Conservation (phyloP, 768 basidiomycete species). For the Rhodotorula kratochvilovae region DNA sequence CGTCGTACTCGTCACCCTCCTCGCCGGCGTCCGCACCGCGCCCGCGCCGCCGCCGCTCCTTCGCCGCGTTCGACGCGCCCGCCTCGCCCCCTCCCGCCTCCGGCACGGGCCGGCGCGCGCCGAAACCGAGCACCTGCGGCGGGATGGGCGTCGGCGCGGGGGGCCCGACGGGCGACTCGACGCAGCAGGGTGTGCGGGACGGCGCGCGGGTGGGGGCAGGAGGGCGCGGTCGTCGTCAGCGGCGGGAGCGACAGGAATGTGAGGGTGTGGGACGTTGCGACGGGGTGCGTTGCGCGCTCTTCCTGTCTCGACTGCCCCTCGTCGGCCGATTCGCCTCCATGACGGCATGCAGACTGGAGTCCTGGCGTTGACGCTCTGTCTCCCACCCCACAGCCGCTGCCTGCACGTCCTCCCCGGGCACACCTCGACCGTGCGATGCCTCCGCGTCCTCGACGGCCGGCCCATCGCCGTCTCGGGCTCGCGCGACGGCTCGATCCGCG, state of each 20-base stretch:
- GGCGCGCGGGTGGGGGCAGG: slow-evolving; percentile 84
- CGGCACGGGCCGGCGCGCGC: neutral
- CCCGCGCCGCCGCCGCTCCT: slow-evolving; percentile 16
- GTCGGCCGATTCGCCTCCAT: no score
- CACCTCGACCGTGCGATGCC: slow-evolving; percentile 81
- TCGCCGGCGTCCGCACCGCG: neutral
- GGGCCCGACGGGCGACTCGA: slow-evolving; percentile 29
- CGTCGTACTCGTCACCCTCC: slow-evolving; percentile 5
- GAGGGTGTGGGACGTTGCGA: slow-evolving; percentile 84
- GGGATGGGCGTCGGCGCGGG: slow-evolving; percentile 41
- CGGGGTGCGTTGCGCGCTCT: slow-evolving; percentile 58
- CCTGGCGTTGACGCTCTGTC: no score
- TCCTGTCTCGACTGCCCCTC: no score
- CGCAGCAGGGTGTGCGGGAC: slow-evolving; percentile 55
- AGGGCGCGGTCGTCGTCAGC: slow-evolving; percentile 73
- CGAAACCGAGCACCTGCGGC: neutral
- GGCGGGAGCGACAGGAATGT: slow-evolving; percentile 89
- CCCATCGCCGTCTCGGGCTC: slow-evolving; percentile 88
- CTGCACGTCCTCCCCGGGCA: slow-evolving; percentile 78
- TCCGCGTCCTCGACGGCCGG: slow-evolving; percentile 77
- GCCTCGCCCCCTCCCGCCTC: neutral
- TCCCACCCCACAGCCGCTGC: slow-evolving; percentile 59
- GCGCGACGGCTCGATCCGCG: slow-evolving; percentile 74
- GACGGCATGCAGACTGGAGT: no score
- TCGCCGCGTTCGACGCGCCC: neutral